A percentile compares a stretch with the other conserved stretches of the same genome.
Evolutionary conservation across 768 basidiomycete genomes (phyloP).

Genomic region (Pholiota conissans): DNA sequence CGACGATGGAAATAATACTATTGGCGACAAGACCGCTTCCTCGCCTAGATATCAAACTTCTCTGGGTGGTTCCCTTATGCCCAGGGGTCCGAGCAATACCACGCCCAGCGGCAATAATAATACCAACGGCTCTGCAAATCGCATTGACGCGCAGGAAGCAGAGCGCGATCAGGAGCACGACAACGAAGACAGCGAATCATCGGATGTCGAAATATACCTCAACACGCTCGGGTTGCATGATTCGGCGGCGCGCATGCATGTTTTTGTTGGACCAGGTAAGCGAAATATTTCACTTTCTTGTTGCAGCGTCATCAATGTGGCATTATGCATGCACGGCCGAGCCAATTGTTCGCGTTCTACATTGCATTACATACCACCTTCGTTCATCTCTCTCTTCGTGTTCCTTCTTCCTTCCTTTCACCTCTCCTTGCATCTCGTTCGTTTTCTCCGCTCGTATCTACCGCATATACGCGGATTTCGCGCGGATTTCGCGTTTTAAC

Average conservation of each 20-base stretch:
- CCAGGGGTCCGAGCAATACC: neutral
- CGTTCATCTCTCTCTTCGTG: neutral
- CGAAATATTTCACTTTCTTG: conserved; percentile 11
- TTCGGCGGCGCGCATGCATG: conserved; percentile 26
- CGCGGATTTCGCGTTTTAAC: neutral
- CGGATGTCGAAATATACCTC: conserved; percentile 37
- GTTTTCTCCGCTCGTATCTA: neutral
- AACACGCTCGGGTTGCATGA: conserved; percentile 31
- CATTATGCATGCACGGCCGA: conserved; percentile 12
- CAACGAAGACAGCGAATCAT: conserved; percentile 21
- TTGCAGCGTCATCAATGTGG: conserved; percentile 9
- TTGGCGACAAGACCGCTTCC: neutral
- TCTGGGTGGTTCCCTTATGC: neutral
- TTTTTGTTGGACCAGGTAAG: conserved; percentile 17
- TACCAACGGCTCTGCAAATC: neutral
- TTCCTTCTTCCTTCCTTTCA: neutral
- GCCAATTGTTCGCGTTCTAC: neutral
- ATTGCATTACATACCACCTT: neutral
- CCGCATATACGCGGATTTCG: neutral
- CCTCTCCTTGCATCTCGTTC: neutral
- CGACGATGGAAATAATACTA: neutral
- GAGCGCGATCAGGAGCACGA: conserved; percentile 12
- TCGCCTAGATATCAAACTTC: neutral
- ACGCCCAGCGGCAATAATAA: neutral
- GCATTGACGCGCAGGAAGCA: conserved; percentile 8